These are phyloP conservation scores for Starmerella apicola DNA, from an alignment of 805 yeast genomes.

Conservation along the genomic window DNA sequence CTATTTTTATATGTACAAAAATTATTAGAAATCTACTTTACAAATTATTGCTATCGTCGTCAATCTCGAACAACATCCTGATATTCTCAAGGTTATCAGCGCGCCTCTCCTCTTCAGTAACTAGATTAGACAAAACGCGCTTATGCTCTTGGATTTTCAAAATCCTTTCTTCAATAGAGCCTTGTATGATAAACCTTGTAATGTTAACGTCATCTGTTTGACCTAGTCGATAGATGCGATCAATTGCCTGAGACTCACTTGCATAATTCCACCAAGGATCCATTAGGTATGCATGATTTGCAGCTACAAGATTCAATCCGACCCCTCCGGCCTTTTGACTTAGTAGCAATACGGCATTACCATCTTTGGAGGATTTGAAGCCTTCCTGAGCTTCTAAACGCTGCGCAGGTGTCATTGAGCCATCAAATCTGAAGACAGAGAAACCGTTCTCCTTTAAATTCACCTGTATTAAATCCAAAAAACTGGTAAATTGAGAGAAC, in stretches of 20 bases:
- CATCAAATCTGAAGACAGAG: slow-evolving; percentile 63
- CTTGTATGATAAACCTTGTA: slow-evolving; percentile 65
- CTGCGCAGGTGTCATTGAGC: slow-evolving; percentile 54
- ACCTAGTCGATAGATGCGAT: slow-evolving; percentile 83
- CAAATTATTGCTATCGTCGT: slow-evolving; percentile 8
- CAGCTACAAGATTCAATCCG: slow-evolving; percentile 75
- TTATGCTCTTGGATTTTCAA: slow-evolving; percentile 76
- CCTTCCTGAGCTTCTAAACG: slow-evolving; percentile 48
- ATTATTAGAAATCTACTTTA: no score
- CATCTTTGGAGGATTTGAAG: slow-evolving; percentile 33
- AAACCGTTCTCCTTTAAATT: slow-evolving; percentile 45
- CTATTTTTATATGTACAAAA: no score
- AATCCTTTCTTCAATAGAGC: slow-evolving; percentile 81
- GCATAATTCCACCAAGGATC: slow-evolving; percentile 98
- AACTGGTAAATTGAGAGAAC: slow-evolving; percentile 82
- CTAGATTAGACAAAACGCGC: slow-evolving; percentile 27
- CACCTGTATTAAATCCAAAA: slow-evolving; percentile 56
- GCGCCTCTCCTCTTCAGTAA: slow-evolving; percentile 29
- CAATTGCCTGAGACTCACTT: slow-evolving; percentile 82
- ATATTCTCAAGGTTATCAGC: slow-evolving; percentile 29
- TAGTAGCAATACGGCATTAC: slow-evolving; percentile 42
- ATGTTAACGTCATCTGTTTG: slow-evolving; percentile 63
- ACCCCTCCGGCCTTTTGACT: slow-evolving; percentile 92
- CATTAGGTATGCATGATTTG: slow-evolving; percentile 76
- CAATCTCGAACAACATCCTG: slow-evolving; percentile 25